Conservation (phyloP, 192 early-diverging fungal genomes). For the Lobosporangium transversale region DNA sequence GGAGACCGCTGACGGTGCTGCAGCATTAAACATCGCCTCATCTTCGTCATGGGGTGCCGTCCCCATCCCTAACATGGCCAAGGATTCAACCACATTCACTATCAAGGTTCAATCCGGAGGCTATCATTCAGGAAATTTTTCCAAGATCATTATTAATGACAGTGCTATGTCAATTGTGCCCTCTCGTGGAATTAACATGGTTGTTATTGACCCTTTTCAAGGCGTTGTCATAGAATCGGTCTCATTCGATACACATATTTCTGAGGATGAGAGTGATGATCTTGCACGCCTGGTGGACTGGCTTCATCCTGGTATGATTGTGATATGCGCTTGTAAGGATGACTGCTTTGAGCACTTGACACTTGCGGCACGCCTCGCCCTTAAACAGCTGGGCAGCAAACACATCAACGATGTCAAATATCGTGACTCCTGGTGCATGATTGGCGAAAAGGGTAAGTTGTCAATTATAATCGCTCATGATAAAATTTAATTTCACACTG, state of each 20-base stretch:
- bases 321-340: slow-evolving; percentile 71
- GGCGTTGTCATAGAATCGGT: slow-evolving; percentile 73
- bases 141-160: slow-evolving; percentile 68
- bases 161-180: slow-evolving; percentile 59
- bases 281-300: slow-evolving; percentile 73
- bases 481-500: neutral
- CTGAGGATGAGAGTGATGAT: slow-evolving; percentile 67
- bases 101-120: slow-evolving; percentile 79
- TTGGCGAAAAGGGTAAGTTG: slow-evolving; percentile 76
- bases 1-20: slow-evolving; percentile 1
- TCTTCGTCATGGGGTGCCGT: slow-evolving; percentile 25
- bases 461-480: neutral
- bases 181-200: slow-evolving; percentile 81
- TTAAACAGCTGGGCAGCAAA: slow-evolving; percentile 70
- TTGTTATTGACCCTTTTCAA: slow-evolving; percentile 76
- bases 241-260: slow-evolving; percentile 80
- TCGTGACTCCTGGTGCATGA: slow-evolving; percentile 86
- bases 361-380: slow-evolving; percentile 62
- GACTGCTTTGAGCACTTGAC: slow-evolving; percentile 78
- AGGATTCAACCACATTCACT: slow-evolving; percentile 56
- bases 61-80: slow-evolving; percentile 44
- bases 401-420: slow-evolving; percentile 66
- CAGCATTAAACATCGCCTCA: slow-evolving; percentile 13
- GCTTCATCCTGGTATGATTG: slow-evolving; percentile 73
- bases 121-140: slow-evolving; percentile 79